Base-by-base conservation (phyloP, 768 basidiomycete species). In the Phaffia australis region DNA sequence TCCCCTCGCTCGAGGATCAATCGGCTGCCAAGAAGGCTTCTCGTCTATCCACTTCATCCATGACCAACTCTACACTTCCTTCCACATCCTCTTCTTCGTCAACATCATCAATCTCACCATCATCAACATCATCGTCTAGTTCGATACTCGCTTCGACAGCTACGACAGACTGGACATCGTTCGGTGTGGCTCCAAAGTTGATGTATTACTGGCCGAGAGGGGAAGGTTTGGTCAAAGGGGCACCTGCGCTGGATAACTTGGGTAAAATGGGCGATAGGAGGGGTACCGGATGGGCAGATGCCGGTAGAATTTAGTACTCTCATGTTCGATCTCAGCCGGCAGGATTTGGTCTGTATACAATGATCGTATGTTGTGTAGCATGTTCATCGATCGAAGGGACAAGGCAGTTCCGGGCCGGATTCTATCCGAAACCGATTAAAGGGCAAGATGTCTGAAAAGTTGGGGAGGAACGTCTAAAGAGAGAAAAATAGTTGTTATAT, bases 141-240 rank as follows among this genome's bases (percentile, higher is more conserved):
- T 48, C 30, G 48, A 25, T 42, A 42, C 35, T 42, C 35, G 4
- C 35, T 11, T 42, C 55, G 47, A 48, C n/a, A 49, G n/a, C 27
- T 19, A 23, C 25, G 35, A 18, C 56, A 52, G 29, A 30, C 27
- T 56, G 64, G 64, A 55, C 57, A 8, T 29, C 32, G 9, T 67
- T 67, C 18, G 66, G 66, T 9, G 47, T 61, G 47, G 66, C 51
- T 23, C 60, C 54, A 46, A 62, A 49, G 48, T 5, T 56, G 60
- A 62, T 60, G 42, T 67, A 63, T 35, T 67, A 67, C 46, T 67
- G 66, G 66, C 66, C 66, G 29, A 49, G 6, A 18, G 60, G 60
- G 1, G 63, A 48, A 27, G 60, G 60, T 23, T 48, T 67, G 42
- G 52, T 67, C 9, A n/a, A 19, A 25, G 60, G 55, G 6, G 60